Conservation (phyloP, 495 filamentous ascomycete species). For the Talaromyces liani region DNA sequence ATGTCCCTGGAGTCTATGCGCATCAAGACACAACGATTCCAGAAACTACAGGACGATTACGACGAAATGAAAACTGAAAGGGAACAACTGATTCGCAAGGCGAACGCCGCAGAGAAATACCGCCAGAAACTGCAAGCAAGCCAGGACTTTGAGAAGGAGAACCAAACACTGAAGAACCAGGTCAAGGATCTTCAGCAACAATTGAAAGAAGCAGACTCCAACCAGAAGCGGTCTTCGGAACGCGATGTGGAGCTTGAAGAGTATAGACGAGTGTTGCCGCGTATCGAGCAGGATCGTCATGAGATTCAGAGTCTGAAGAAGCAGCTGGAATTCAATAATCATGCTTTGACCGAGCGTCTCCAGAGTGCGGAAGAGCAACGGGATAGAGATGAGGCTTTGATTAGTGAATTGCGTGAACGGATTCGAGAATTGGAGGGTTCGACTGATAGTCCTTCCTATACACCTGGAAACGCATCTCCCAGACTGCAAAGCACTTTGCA, state of each 20-base stretch:
- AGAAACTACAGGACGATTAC: slow-evolving; percentile 58
- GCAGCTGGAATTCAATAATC: slow-evolving; percentile 51
- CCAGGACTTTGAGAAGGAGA: slow-evolving; percentile 64
- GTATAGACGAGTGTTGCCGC: slow-evolving; percentile 47
- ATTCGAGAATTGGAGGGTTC: slow-evolving; percentile 43
- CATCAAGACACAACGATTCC: slow-evolving; percentile 39
- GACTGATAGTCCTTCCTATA: slow-evolving; percentile 32
- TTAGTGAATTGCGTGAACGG: slow-evolving; percentile 46
- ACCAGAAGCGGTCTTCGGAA: slow-evolving; percentile 36
- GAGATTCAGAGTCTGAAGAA: slow-evolving; percentile 51
- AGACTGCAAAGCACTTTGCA: slow-evolving; percentile 36
- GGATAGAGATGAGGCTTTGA: slow-evolving; percentile 45
- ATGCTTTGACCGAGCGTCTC: slow-evolving; percentile 45
- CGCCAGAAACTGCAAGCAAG: slow-evolving; percentile 68
- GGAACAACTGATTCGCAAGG: slow-evolving; percentile 69
- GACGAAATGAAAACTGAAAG: slow-evolving; percentile 66
- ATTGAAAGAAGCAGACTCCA: slow-evolving; percentile 44
- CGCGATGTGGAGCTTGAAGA: slow-evolving; percentile 53
- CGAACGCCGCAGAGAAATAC: slow-evolving; percentile 68
- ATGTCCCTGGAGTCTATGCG: slow-evolving; percentile 35
- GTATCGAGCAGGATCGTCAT: slow-evolving; percentile 54
- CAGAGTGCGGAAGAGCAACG: slow-evolving; percentile 48
- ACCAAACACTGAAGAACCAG: slow-evolving; percentile 53
- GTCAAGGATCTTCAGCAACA: slow-evolving; percentile 51
- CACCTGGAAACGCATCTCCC: slow-evolving; percentile 31